Conservation (phyloP, 306 rosid species). For the Mucuna pruriens region DNA sequence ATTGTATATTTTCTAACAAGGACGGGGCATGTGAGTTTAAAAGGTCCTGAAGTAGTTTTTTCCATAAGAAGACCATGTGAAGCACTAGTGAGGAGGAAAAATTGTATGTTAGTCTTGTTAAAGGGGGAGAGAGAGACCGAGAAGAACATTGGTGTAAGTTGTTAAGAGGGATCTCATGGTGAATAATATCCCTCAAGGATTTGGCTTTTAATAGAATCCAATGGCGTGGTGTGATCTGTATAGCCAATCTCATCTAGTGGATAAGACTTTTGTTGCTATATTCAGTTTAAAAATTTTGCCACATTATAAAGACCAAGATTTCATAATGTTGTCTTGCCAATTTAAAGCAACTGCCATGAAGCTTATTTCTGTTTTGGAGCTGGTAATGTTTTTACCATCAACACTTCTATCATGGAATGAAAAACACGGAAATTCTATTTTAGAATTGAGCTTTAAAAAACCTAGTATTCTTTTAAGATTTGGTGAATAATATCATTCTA, state of each 20-base stretch:
- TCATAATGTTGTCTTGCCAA: slow-evolving; percentile 84
- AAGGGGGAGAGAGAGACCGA: neutral
- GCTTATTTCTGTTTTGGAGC: slow-evolving; percentile 95
- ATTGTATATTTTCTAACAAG: slow-evolving; percentile 1
- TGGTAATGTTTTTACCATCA: slow-evolving; percentile 58
- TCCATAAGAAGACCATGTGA: neutral
- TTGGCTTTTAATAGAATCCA: neutral
- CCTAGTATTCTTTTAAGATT: neutral
- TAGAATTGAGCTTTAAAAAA: slow-evolving; percentile 19
- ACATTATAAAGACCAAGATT: slow-evolving; percentile 71
- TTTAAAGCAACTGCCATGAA: slow-evolving; percentile 94
- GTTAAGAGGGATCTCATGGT: neutral
- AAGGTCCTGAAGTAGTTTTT: slow-evolving; percentile 34
- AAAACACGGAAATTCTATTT: slow-evolving; percentile 34
- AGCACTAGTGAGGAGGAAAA: neutral
- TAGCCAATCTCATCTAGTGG: neutral
- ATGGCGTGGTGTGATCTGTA: neutral
- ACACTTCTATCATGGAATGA: slow-evolving; percentile 5
- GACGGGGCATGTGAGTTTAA: slow-evolving; percentile 8
- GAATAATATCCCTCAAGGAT: neutral
- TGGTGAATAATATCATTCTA: slow-evolving; percentile 14
- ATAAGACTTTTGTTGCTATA: neutral
- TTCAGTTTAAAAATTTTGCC: neutral
- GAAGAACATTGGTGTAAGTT: neutral
- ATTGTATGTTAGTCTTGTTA: neutral